Evolutionary conservation across 768 basidiomycete genomes (phyloP), one percentile per base, ranked within the genome.

Genomic region (Phanerochaete carnosa): DNA sequence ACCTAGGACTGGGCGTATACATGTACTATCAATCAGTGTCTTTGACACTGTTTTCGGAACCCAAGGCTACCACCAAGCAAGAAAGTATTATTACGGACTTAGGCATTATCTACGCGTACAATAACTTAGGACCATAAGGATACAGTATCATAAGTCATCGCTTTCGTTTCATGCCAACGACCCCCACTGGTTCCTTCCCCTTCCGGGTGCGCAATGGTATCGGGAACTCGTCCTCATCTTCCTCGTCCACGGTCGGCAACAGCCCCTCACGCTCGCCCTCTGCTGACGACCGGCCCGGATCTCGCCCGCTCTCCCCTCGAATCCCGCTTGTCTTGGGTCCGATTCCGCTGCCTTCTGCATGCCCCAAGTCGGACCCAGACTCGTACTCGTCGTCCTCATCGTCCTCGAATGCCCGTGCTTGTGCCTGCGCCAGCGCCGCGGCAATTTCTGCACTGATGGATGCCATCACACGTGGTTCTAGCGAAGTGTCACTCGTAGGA

Each of bases 361-460:
- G 64, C 12, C 39, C 69, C 62, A 60, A 67, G 69, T 64, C 73
- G 5, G 61, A 66, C 30, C 78, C 80, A 16, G 70, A 69, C 66
- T 79, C 76, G 37, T 43, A 55, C 16, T 71, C 75, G 1, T 79
- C 79, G 26, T 66, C 72, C 6, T 79, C 75, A 25, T 73, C 86
- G 19, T 86, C 83, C 23, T 83, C 82, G 47, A 81, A 83, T n/a
- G 76, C 75, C 51, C 82, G 81, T 16, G 86, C 82, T 55, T 86
- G 86, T 2, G 86, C 87, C 65, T 90, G 86, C 3, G 88, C 90
- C 63, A 93, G 86, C 0, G 88, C 88, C 26, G 89, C 89, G 9
- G 89, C 90, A 62, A 92, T 87, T 69, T 89, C 90, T 5, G 86
- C 88, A 59, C 88, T 90, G 64, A 92, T 88, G 61, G 83, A 88